These are phyloP conservation scores for Cystofilobasidium macerans DNA, from an alignment of 768 basidiomycete genomes.

Conservation along the genomic window DNA sequence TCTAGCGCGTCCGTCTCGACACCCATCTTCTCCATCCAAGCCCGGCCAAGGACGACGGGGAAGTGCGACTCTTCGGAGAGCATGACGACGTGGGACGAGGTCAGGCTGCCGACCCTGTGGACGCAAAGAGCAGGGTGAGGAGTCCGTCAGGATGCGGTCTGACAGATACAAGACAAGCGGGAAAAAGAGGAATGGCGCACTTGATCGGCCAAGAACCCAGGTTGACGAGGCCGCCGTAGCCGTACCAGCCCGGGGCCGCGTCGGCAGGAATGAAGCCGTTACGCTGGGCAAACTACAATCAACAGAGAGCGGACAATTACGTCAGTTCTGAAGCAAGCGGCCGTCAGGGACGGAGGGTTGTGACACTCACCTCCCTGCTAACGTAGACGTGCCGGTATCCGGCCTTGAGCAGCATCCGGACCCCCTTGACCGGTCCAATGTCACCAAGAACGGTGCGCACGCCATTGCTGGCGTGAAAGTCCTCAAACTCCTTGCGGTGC, in stretches of 20 bases:
- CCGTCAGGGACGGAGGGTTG: no score
- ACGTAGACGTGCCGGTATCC: conserved; percentile 93
- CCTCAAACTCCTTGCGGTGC: conserved; percentile 65
- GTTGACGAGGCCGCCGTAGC: conserved; percentile 72
- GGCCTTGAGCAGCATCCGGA: conserved; percentile 83
- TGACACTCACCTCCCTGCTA: no score
- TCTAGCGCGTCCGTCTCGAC: conserved; percentile 65
- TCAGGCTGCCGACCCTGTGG: conserved; percentile 37
- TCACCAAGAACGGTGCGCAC: conserved; percentile 83
- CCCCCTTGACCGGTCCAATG: conserved; percentile 84
- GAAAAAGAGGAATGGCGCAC: not conserved
- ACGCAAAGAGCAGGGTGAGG: conserved; percentile 32
- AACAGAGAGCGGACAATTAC: no score
- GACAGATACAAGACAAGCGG: not conserved
- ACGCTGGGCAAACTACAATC: conserved; percentile 74
- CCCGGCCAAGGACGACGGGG: conserved; percentile 79
- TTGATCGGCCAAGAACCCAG: conserved; percentile 19
- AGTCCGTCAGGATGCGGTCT: conserved; percentile 41
- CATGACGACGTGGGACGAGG: conserved; percentile 51
- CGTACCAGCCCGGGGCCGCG: conserved; percentile 75
- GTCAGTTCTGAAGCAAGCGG: no score
- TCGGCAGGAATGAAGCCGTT: conserved; percentile 68
- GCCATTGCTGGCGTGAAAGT: conserved; percentile 81
- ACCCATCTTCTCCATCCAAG: conserved; percentile 51
- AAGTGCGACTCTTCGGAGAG: conserved; percentile 92